phyloP scores from a whole-genome alignment of 495 filamentous ascomycete species.

The Hypoxylon trugodes region DNA sequence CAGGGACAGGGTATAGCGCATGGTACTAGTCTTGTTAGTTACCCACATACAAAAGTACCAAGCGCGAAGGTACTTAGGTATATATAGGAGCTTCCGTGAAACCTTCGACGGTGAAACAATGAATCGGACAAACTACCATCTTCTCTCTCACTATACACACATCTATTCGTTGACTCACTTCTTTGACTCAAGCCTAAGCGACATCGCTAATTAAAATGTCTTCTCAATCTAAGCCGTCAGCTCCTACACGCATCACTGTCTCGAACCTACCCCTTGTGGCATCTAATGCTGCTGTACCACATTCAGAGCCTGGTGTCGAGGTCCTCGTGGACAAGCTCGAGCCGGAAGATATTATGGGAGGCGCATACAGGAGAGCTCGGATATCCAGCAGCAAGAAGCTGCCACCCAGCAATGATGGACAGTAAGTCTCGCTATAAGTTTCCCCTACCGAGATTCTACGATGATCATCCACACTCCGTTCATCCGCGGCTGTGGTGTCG shows the following conservation, averaged over 20 bases:
- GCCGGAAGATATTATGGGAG: constrained; percentile 31
- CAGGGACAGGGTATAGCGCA: constrained; percentile 17
- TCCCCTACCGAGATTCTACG: not conserved
- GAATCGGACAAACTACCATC: not conserved
- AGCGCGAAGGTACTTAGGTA: too few species aligned
- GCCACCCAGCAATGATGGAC: constrained; percentile 38
- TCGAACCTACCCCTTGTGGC: constrained; percentile 33
- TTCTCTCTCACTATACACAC: not conserved
- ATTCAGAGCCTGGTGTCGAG: constrained; percentile 32
- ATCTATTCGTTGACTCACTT: too few species aligned
- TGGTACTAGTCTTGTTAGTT: not conserved
- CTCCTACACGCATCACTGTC: constrained; percentile 37
- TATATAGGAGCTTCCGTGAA: constrained; percentile 22
- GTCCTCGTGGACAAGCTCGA: constrained; percentile 36
- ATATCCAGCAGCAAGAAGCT: constrained; percentile 37
- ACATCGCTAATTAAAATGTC: constrained; percentile 15
- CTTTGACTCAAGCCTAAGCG: not conserved
- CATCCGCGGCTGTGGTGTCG: not conserved
- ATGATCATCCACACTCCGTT: not conserved
- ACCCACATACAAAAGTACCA: constrained; percentile 1
- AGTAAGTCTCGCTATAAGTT: constrained; percentile 31
- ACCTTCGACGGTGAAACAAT: not conserved
- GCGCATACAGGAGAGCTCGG: constrained; percentile 31
- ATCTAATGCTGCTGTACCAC: constrained; percentile 11
- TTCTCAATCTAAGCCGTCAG: constrained; percentile 19